Conservation (phyloP, 1,139 yeast genomes). For the Hyphopichia burtonii region DNA sequence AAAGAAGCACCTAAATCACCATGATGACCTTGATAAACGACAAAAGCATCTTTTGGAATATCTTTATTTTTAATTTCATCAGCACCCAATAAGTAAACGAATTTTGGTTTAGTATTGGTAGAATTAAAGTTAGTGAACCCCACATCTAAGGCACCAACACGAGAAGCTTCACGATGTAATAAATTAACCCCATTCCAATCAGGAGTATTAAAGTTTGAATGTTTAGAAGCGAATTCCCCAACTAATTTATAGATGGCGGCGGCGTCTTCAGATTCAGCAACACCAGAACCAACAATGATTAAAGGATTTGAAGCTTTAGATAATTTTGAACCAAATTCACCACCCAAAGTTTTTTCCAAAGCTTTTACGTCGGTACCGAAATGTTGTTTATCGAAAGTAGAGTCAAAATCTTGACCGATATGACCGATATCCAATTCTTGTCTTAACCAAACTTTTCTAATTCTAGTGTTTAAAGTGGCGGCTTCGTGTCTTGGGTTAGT, state of each 20-base stretch:
- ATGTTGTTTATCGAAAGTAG: constrained; percentile 67
- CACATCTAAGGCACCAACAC: constrained; percentile 82
- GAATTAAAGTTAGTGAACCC: constrained; percentile 67
- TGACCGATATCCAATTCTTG: constrained; percentile 65
- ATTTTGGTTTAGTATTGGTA: constrained; percentile 59
- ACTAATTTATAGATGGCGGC: constrained; percentile 60
- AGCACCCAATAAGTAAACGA: constrained; percentile 80
- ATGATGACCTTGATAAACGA: constrained; percentile 89
- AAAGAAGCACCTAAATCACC: constrained; percentile 88
- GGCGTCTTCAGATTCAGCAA: constrained; percentile 68
- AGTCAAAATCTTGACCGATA: constrained; percentile 75
- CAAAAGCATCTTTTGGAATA: constrained; percentile 83
- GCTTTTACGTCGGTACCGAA: constrained; percentile 63
- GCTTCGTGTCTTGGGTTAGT: constrained; percentile 92
- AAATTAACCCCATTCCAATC: constrained; percentile 85
- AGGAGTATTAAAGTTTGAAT: constrained; percentile 61
- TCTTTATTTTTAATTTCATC: constrained; percentile 72
- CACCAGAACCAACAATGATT: constrained; percentile 81
- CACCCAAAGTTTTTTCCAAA: constrained; percentile 59
- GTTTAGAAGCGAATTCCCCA: constrained; percentile 60
- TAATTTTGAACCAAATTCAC: constrained; percentile 70
- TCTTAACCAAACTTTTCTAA: constrained; percentile 80
- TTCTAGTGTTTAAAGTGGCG: constrained; percentile 81
- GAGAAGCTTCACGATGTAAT: constrained; percentile 83
- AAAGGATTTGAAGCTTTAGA: constrained; percentile 70